Evolutionary conservation across 306 rosid species (phyloP), one percentile per base, ranked within the genome.

Genomic region (apple (Malus domestica)): DNA sequence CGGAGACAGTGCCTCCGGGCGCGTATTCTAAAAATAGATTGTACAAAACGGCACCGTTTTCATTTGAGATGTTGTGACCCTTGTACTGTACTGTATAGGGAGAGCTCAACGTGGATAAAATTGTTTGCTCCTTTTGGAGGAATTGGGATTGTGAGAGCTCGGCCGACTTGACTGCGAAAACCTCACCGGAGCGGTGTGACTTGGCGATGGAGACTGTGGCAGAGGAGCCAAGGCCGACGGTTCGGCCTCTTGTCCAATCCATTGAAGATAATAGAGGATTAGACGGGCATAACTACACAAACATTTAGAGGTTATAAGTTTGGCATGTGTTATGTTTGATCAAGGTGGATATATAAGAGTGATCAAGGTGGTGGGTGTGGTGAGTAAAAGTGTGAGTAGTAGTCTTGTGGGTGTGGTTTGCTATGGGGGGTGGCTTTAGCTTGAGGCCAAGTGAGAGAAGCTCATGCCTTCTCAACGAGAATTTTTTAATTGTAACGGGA

Each of bases 1-100:
- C 93, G 1, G 85, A 51, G 15, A 95, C 74, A 2, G 97, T 80
- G 44, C 99, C 99, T 1, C 78, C 75, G 15, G 89, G 81, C 3
- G 89, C 96, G 76, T 88, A 90, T 78, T 95, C 97, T 92, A 95
- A 80, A 81, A 84, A 84, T 62, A 95, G 54, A 72, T 95, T 90
- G 80, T 83, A 95, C 45, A 78, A 69, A 11, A 76, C 67, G 19
- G 4, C 75, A 30, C 95, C 98, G 23, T 92, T 79, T 42, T 91
- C 96, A 6, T 61, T 83, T 8, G 97, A 86, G 38, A 82, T 79
- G 65, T 85, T 87, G 40, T 75, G 87, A 1, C 99, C 99, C 58
- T 70, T 73, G 80, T 88, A 90, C 0, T 80, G 70, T 3, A 95
- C 88, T 79, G 92, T 84, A 10, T 83, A 87, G 14, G 88, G 85